Evolutionary conservation across 192 early-diverging fungal genomes (phyloP).

Genomic region (Geranomyces michiganensis): DNA sequence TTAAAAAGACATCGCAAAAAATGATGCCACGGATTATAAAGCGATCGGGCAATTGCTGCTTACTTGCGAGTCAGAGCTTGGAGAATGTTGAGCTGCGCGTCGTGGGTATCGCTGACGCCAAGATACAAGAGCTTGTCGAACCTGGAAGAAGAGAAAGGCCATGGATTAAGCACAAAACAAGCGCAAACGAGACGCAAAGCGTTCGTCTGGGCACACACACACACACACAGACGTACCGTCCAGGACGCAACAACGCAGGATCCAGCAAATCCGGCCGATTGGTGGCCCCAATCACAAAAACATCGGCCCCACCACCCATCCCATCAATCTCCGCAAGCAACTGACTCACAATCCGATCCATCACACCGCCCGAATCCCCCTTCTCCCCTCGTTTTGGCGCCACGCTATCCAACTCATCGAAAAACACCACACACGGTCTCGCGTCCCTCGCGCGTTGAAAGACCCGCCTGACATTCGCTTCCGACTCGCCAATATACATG

Average conservation of each 20-base stretch:
- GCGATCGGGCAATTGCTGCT: constrained; percentile 42
- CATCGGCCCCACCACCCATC: constrained; percentile 67
- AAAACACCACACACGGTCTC: constrained; percentile 97
- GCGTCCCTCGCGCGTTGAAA: constrained; percentile 97
- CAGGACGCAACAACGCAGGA: constrained; percentile 90
- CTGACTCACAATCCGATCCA: constrained; percentile 99
- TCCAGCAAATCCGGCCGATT: constrained; percentile 98
- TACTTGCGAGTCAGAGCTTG: constrained; percentile 89
- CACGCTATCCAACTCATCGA: constrained; percentile 98
- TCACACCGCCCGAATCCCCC: constrained; percentile 97
- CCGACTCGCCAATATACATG: constrained; percentile 99
- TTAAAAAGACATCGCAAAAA: no score
- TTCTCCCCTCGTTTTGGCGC: constrained; percentile 98
- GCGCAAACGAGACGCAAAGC: no score
- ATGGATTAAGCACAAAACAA: no score
- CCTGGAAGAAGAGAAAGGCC: neutral
- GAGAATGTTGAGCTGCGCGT: constrained; percentile 84
- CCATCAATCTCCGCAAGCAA: constrained; percentile 96
- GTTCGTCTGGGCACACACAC: no score
- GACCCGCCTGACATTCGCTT: constrained; percentile 93
- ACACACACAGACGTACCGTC: constrained; percentile 68
- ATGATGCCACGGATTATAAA: no score
- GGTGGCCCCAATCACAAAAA: constrained; percentile 99
- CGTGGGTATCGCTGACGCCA: constrained; percentile 90
- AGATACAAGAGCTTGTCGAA: constrained; percentile 98